Base-by-base conservation (phyloP, 140 eudicot genomes). In the Artemisia princeps region DNA sequence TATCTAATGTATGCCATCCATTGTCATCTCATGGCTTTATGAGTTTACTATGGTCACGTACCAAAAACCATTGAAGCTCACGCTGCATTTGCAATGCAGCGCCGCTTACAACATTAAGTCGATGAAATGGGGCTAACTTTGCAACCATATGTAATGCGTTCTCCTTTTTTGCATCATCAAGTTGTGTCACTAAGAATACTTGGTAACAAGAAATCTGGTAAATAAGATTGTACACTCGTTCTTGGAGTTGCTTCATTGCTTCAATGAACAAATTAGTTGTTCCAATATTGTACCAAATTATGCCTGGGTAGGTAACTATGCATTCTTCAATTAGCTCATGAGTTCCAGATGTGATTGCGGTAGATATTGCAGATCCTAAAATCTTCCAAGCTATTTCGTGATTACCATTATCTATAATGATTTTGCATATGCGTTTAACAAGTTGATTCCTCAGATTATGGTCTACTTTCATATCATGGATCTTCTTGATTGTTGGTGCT, bases 281-380 rank as follows among this genome's bases (percentile, higher is more conserved):
- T 9, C 37, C 19, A 7, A 4, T 22, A 37, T n/a, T 10, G 48
- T 50, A 72, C 69, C 70, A 62, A 2, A 23, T 52, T 51, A 51
- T 50, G 69, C 40, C 19, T 0, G 71, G 71, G 67, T 37, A 72
- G 12, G 71, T 22, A 22, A 69, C 52, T 10, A 72, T 60, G 60
- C 78, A 45, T 61, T 78, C 64, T 20, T 78, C 78, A 26, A 78
- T 45, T 9, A 78, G 50, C 63, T 72, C 82, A 16, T 9, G 26
- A 50, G 59, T 46, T 1, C 82, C 82, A 8, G 22, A 16, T 46
- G 10, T 56, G 19, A 66, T 51, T 20, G 71, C 77, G 6, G 48
- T 11, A 6, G 48, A 0, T 6, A 55, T 13, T 2, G 65, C 23
- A 20, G 65, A 40, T 37, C 65, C 65, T 13, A 68, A 55, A 55